Percentiles rank a stretch among this genome's conserved stretches.
Evolutionary conservation across 2,329 filamentous ascomycete species (phyloP).

Genomic region (Trichothecium roseum): DNA sequence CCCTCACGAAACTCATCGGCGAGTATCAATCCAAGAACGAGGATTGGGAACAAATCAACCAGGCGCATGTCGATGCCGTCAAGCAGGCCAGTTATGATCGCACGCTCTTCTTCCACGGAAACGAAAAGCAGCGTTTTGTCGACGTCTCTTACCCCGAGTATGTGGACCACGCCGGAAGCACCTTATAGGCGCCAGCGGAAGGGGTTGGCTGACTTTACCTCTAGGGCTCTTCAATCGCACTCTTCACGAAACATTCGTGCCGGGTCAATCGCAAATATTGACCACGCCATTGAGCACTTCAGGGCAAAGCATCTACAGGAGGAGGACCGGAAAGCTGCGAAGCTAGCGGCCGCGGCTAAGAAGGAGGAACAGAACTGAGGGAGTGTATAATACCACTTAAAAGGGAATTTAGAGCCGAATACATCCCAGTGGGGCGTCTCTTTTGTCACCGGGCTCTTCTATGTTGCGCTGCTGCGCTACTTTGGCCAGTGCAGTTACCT

Average conservation of each 20-base stretch:
- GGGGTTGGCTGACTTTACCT: not conserved
- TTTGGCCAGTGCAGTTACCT: not conserved
- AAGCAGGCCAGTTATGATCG: slow-evolving; percentile 49
- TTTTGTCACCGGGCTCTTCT: too few relatives aligned
- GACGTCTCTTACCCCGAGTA: slow-evolving; percentile 50
- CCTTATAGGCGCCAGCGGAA: not conserved
- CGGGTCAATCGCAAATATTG: slow-evolving; percentile 42
- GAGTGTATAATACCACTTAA: slow-evolving; percentile 16
- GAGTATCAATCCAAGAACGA: slow-evolving; percentile 35
- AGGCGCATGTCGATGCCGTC: slow-evolving; percentile 37
- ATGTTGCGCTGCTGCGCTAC: not conserved
- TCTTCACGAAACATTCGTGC: slow-evolving; percentile 43
- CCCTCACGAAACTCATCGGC: slow-evolving; percentile 33
- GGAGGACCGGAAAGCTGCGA: slow-evolving; percentile 44
- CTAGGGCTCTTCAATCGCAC: slow-evolving; percentile 39
- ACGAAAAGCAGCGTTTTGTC: slow-evolving; percentile 31
- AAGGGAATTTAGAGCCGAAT: too few relatives aligned
- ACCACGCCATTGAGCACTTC: slow-evolving; percentile 48
- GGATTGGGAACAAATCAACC: slow-evolving; percentile 42
- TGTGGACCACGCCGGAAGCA: slow-evolving; percentile 17
- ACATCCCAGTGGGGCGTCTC: too few relatives aligned
- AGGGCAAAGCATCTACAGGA: slow-evolving; percentile 41
- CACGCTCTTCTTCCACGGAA: slow-evolving; percentile 39
- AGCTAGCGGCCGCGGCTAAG: slow-evolving; percentile 20
- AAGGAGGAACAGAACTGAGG: slow-evolving; percentile 20